Base-by-base conservation (phyloP, 176 grass and related monocot genomes). In the Rhynchospora pubera region DNA sequence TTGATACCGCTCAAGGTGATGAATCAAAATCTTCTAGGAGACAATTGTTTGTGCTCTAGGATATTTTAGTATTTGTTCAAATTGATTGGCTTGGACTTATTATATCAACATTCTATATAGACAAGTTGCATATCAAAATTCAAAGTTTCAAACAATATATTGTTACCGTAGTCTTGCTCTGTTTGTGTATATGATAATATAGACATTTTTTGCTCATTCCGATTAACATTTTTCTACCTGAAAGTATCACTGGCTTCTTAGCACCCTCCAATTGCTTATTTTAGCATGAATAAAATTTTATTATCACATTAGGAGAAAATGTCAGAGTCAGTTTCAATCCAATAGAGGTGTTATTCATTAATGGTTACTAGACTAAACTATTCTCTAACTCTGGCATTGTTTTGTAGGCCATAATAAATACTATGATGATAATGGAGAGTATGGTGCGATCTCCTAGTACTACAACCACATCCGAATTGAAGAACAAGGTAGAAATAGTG, bases 401-500 rank as follows among this genome's bases (percentile, higher is more conserved):
- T 83, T 15, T 65, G 1, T 81, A 94, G 90, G 86, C 86, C 83
- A 78, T 87, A 46, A 86, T 92, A 77, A 85, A 94, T 62, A 90
- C 86, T 84, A 87, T 94, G 90, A 84, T 92, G 65, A 82, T 81
- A 50, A 85, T 90, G 86, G 88, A 94, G 62, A 61, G 64, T 7
- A 91, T 91, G 89, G 4, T 87, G 44, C n/a, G n/a, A 18, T 75
- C 80, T 7, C 80, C 77, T 18, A 74, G 79, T 26, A 84, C 85
- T 0, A 65, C 87, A 34, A 84, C 67, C 5, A 79, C 16, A 6
- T 79, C 87, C 3, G 92, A 83, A 7, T 86, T 88, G 8, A 78
- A 89, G 43, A 86, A 75, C 64, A 85, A 79, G 64, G 66, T 19
- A 60, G 85, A 91, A 45, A 79, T 21, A 0, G 79, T 84, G 13